Base-by-base conservation (phyloP, 2,329 filamentous ascomycete genomes). In the Rhynchosporium graminicola region DNA sequence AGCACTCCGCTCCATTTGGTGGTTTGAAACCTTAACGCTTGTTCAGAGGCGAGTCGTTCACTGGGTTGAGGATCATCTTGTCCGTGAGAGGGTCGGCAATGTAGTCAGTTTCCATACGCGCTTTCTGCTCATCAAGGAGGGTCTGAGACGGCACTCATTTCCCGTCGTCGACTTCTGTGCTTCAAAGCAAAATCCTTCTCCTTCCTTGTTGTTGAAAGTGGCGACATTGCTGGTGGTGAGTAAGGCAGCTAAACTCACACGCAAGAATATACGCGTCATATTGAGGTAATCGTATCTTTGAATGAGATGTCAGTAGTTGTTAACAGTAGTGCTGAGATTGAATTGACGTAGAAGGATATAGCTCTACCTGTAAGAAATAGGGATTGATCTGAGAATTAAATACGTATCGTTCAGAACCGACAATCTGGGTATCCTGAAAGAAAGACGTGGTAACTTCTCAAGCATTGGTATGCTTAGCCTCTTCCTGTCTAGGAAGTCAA, bases 41-140 rank as follows among this genome's bases (percentile, higher is more conserved):
- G 2, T 10, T 26, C 12, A 54, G 33, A 12, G 33, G 7, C 6
- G 15, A 12, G 9, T 40, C 20, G 9, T 40, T 54, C 2, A 9
- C 20, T 3, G 33, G 51, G 29, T 54, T 28, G 36, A 54, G 20
- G 12, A 54, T 54, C 8, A 20, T 54, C 20, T 40, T 42, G n/a
- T 42, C 40, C 10, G 51, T 54, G 10, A 4, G n/a, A 15, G 51
- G 51, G 10, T 54, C 51, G 9, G 28, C 8, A 4, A 54, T 42
- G 9, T 54, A 54, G 33, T 42, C 40, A 15, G 12, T 42, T 12
- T 54, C n/a, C 51, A 54, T 42, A 6, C 36, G 51, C 28, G 33
- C 50, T 26, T 29, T 9, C 38, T 54, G 51, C 20, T 54, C 51
- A 40, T 54, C 51, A 10, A 54, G 33, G 36, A 54, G 51, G 10